Evolutionary conservation across 2,329 filamentous ascomycete species (phyloP), one percentile per base, ranked within the genome.

Genomic region (Aspergillus niger): DNA sequence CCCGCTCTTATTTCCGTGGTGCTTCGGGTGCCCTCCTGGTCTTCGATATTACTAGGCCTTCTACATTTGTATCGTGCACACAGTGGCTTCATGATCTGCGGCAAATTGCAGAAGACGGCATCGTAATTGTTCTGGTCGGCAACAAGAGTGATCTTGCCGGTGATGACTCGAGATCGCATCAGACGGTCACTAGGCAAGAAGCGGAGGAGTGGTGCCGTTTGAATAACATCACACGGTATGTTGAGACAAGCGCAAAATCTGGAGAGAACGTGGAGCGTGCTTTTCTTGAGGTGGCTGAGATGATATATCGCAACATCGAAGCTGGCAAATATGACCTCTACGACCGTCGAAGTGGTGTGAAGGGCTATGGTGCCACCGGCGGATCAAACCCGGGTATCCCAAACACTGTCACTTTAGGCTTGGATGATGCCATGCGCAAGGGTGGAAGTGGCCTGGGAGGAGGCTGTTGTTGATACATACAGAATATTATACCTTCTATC

Each of bases 301-400:
- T 93, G 76, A 98, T 99, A 80, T 96, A 96, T 74, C 88, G 94
- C 75, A 98, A 98, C 72, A 97, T 99, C 64, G 92, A 97, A 80
- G 91, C 91, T 1, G 95, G 95, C 10, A 91, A 88, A 74, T 98
- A 98, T 75, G 93, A 99, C 78, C 80, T 98, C 67, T 96, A 97
- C 73, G 94, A 98, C 76, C 85, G 94, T 72, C 86, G 93, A 72
- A 94, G 90, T 63, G 95, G 95, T 26, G 93, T 99, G 63, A 98
- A 97, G 78, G 88, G 75, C 15, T 82, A 77, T 64, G 79, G 78
- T 22, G 76, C 76, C 26, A 77, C 77, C 5, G 73, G 71, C 5
- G 75, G 76, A 47, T 66, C 71, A 51, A 74, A 70, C 56, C 70
- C 67, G 5, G 74, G 70, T 30, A 60, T 72, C 13, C 75, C 76